Evolutionary conservation across 441 rosid genomes (phyloP).

Genomic region (Erysimum pusillum): DNA sequence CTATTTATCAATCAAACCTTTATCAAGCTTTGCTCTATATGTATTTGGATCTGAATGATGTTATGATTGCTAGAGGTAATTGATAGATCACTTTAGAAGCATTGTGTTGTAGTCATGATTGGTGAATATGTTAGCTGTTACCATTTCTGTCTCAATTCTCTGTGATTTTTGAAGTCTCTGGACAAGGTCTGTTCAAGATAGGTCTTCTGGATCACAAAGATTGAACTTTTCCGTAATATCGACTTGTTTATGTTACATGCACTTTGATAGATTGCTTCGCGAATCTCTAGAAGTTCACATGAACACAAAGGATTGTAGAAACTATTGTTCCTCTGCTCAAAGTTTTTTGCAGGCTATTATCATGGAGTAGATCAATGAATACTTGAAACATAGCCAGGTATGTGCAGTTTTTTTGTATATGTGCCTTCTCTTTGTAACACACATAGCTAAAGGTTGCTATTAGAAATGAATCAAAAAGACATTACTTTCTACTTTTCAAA

Average conservation of each 20-base stretch:
- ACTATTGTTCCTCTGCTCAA: neutral
- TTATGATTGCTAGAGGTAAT: slow-evolving; percentile 6
- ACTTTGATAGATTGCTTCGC: neutral
- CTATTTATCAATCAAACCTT: neutral
- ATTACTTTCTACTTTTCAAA: neutral
- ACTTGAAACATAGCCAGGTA: neutral
- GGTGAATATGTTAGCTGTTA: slow-evolving; percentile 4
- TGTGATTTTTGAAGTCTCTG: neutral
- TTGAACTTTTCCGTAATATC: neutral
- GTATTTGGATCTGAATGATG: neutral
- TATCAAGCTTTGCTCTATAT: neutral
- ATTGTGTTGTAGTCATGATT: slow-evolving; percentile 5
- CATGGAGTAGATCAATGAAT: neutral
- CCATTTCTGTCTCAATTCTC: slow-evolving; percentile 5
- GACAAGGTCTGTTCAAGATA: neutral
- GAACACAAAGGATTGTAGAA: slow-evolving; percentile 11
- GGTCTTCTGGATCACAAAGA: neutral
- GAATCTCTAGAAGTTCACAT: neutral
- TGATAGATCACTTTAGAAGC: neutral
- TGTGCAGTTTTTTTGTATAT: neutral
- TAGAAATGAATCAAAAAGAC: neutral
- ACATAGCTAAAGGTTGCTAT: neutral
- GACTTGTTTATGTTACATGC: neutral
- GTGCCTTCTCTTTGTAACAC: slow-evolving; percentile 17
- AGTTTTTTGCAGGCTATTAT: slow-evolving; percentile 7